Evolutionary conservation across 2,329 filamentous ascomycete genomes (phyloP).

Genomic region (Dactylellina drechsleri): DNA sequence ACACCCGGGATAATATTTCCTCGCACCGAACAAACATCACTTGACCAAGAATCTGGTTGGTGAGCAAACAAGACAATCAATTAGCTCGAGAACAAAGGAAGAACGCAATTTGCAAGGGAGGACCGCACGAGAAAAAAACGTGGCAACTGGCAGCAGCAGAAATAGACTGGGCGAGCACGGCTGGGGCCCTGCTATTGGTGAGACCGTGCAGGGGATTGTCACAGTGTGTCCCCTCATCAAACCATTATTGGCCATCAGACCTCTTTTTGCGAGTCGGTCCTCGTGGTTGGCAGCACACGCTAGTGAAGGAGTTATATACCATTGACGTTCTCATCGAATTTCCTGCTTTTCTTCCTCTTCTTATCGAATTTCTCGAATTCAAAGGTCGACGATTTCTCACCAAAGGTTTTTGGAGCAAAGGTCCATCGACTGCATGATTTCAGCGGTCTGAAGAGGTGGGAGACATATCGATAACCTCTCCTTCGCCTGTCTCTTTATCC

Average conservation of each 20-base stretch:
- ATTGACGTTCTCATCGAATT: slow-evolving; percentile 40
- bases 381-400: neutral
- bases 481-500: slow-evolving; percentile 41
- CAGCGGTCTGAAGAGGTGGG: slow-evolving; percentile 11
- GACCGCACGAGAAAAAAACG: slow-evolving; percentile 43
- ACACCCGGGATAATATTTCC: neutral
- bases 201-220: slow-evolving; percentile 48
- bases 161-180: slow-evolving; percentile 40
- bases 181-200: slow-evolving; percentile 42
- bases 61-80: neutral
- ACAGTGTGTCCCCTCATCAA: slow-evolving; percentile 49
- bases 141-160: slow-evolving; percentile 47
- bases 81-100: slow-evolving; percentile 33
- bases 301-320: neutral
- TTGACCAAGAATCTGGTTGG: too few relatives aligned
- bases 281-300: neutral
- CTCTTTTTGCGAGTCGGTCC: neutral
- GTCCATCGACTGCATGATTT: slow-evolving; percentile 27
- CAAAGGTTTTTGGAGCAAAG: slow-evolving; percentile 6
- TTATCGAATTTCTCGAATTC: slow-evolving; percentile 45
- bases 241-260: slow-evolving; percentile 33
- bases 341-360: slow-evolving; percentile 27
- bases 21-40: slow-evolving; percentile 11
- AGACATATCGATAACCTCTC: slow-evolving; percentile 23
- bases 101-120: slow-evolving; percentile 51